Evolutionary conservation across 1,139 yeast genomes (phyloP), one percentile per base, ranked within the genome.

Genomic region (Chernovozyma sophiae-reginae): DNA sequence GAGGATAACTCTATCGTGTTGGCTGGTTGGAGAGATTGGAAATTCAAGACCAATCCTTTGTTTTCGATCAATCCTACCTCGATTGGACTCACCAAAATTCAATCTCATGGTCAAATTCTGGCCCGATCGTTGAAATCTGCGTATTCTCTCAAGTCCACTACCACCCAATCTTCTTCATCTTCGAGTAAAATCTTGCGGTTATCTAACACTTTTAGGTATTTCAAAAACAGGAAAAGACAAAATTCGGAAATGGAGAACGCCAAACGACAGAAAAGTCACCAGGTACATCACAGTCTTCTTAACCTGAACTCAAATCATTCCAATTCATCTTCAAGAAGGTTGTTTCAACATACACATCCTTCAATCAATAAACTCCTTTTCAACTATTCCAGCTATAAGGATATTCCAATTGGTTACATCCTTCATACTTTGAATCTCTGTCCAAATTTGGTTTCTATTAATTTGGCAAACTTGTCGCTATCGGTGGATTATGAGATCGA

Each of bases 1-100:
- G 15, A 15, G 4, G 27, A 32, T 4, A 14, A 15, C 10, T 25
- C 19, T n/a, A 23, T 26, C 10, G 18, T 12, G 7, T 30, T 66
- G 32, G 92, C 95, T 0, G 84, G 92, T 12, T 86, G 96, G 96
- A 71, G 95, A 52, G 96, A 86, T 56, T 85, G 95, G 95, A 81
- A 85, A 49, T 81, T 73, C 48, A 72, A 83, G 43, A 74, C 73
- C 32, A 87, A 83, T 54, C 86, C 90, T 1, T 55, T 84, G 22
- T 84, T 83, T 53, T 53, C 70, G 2, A 46, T 58, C 19, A 64
- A 58, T 39, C 51, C 57, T 1, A 47, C 53, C 3, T 38, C 49
- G 1, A 29, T 43, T 11, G 44, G 41, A 27, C 47, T 63, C 28
- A 53, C 63, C 4, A 61, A 58, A 39, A 47, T 54, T 25, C 42